A percentile compares a stretch with the other conserved stretches of the same genome.
Conservation (phyloP, 352 stramenopile species). For the Saprolegnia diclina region DNA sequence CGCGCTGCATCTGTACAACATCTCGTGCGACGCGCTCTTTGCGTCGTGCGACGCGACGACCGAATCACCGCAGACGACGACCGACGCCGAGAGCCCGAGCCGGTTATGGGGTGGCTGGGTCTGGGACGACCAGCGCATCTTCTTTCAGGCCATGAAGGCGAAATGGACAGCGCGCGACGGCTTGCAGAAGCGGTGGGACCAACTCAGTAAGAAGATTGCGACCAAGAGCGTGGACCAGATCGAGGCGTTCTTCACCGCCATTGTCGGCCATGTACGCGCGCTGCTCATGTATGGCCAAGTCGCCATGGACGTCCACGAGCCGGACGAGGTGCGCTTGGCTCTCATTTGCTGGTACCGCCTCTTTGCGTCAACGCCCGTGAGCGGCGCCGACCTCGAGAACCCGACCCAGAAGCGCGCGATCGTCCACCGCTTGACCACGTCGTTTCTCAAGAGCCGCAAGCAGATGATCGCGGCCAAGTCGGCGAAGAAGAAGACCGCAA, state of each 20-base stretch:
- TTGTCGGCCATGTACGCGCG: neutral
- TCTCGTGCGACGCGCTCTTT: neutral
- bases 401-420: slow-evolving; percentile 1
- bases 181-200: slow-evolving; percentile 8
- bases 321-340: slow-evolving; percentile 9
- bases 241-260: slow-evolving; percentile 9
- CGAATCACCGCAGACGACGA: neutral
- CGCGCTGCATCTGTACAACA: neutral
- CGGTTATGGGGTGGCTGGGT: slow-evolving; percentile 5
- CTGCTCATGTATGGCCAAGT: neutral
- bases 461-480: slow-evolving; percentile 1
- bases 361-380: neutral
- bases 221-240: neutral
- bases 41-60: neutral
- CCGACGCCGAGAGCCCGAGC: neutral
- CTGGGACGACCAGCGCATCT: slow-evolving; percentile 11
- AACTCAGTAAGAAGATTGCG: slow-evolving; percentile 11
- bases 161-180: neutral
- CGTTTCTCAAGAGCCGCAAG: slow-evolving; percentile 17
- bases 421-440: neutral
- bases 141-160: slow-evolving; percentile 18
- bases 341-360: slow-evolving; percentile 16
- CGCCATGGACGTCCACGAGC: neutral
- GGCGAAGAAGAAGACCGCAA: slow-evolving; percentile 7
- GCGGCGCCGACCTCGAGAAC: neutral